Evolutionary conservation across 2,329 filamentous ascomycete species (phyloP).

Genomic region (Fusarium burgessii): DNA sequence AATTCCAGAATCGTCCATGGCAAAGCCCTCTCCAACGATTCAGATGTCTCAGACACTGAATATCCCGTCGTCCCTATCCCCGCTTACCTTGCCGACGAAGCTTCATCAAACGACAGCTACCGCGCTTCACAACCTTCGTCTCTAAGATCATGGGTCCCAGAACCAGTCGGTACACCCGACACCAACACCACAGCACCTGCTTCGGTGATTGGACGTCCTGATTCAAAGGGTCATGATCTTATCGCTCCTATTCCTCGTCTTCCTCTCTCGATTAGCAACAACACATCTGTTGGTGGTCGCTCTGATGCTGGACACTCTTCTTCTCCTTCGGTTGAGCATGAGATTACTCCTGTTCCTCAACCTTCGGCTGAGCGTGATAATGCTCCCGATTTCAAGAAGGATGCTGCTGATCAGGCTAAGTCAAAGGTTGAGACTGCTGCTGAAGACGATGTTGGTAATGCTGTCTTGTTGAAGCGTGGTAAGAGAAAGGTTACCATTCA

Average conservation of each 20-base stretch:
- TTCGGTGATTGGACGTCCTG: neutral
- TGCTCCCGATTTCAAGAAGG: rapidly evolving
- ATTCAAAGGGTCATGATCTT: neutral
- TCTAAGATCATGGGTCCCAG: neutral
- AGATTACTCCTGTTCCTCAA: neutral
- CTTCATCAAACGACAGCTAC: neutral
- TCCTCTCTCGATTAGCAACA: neutral
- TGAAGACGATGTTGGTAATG: neutral
- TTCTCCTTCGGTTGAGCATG: neutral
- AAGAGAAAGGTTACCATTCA: neutral
- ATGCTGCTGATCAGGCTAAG: neutral
- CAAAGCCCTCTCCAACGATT: neutral
- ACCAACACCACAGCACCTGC: neutral
- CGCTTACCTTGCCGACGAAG: neutral
- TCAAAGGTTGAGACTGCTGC: neutral
- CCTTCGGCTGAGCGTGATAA: rapidly evolving
- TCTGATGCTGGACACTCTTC: neutral
- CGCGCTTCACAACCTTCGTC: neutral
- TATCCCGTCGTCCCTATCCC: neutral
- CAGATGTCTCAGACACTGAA: neutral
- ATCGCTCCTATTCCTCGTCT: neutral
- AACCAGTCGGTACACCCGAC: neutral
- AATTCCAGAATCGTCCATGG: neutral
- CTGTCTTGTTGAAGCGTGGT: neutral
- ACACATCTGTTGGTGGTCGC: neutral